These are phyloP conservation scores for Bacidia rubella DNA, from an alignment of 495 filamentous ascomycete species.

Conservation along the genomic window DNA sequence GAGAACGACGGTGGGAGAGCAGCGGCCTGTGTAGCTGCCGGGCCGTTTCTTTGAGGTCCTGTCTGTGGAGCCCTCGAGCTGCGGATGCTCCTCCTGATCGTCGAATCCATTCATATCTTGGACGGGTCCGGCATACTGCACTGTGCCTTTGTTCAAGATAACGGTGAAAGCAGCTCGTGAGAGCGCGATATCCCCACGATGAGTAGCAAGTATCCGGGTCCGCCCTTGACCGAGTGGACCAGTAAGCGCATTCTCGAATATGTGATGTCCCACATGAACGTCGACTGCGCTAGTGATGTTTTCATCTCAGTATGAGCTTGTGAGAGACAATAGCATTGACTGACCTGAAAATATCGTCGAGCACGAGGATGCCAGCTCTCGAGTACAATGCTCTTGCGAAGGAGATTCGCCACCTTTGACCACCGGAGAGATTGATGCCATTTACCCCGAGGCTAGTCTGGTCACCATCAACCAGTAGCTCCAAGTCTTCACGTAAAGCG, in stretches of 20 bases:
- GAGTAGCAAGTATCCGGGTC: slow-evolving; percentile 69
- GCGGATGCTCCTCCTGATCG: too few species aligned
- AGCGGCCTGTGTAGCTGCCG: too few species aligned
- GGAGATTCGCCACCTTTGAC: slow-evolving; percentile 70
- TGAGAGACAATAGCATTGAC: neutral
- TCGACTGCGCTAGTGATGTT: slow-evolving; percentile 36
- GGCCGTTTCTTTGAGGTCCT: too few species aligned
- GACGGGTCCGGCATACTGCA: too few species aligned
- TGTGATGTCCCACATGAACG: slow-evolving; percentile 62
- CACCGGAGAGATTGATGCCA: slow-evolving; percentile 73
- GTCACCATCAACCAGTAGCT: slow-evolving; percentile 61
- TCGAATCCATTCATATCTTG: too few species aligned
- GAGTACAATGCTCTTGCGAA: slow-evolving; percentile 72
- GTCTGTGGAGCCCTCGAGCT: too few species aligned
- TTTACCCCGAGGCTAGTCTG: slow-evolving; percentile 69
- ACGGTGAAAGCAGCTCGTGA: slow-evolving; percentile 58
- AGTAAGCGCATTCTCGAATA: slow-evolving; percentile 60
- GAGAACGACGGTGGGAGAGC: too few species aligned
- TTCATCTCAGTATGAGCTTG: neutral
- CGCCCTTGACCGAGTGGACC: slow-evolving; percentile 54
- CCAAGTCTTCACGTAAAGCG: slow-evolving; percentile 58
- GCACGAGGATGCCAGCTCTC: slow-evolving; percentile 59
- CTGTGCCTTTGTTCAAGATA: slow-evolving; percentile 51
- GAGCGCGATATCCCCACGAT: slow-evolving; percentile 62
- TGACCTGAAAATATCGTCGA: slow-evolving; percentile 76